These are phyloP conservation scores for Cyclotella cryptica DNA, from an alignment of 108 stramenopile species.

Conservation along the genomic window DNA sequence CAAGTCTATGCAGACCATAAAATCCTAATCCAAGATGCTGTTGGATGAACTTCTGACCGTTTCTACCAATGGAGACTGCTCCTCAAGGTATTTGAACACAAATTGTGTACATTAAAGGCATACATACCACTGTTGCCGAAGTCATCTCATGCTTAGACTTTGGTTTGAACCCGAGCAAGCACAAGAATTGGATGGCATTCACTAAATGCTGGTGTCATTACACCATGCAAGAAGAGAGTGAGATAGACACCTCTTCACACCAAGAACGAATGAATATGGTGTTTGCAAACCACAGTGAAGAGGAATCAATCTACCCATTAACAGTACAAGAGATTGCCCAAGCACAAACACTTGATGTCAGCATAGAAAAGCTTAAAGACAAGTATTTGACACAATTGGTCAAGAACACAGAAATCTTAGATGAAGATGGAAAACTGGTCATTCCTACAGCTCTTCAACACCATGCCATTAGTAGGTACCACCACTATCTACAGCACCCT, in stretches of 20 bases:
- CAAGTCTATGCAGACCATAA: conserved; percentile 17
- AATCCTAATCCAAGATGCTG: conserved; percentile 2
- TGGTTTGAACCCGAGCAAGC: not conserved
- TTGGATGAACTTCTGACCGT: conserved; percentile 12
- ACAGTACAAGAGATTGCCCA: too few species aligned
- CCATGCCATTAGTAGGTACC: conserved; percentile 17
- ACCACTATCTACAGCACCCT: conserved; percentile 28
- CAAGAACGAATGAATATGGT: not conserved
- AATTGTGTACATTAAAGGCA: conserved; percentile 9
- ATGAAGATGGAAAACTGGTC: not conserved
- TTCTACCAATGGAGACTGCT: conserved; percentile 3
- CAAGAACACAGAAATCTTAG: not conserved
- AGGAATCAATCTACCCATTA: conserved; percentile 4
- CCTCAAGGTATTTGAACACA: conserved; percentile 21
- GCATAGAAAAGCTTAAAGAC: not conserved
- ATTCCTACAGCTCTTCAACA: conserved; percentile 3
- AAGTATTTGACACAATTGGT: not conserved
- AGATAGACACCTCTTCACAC: not conserved
- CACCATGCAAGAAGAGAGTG: too few species aligned
- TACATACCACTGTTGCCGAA: conserved; percentile 18
- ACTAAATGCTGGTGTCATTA: too few species aligned
- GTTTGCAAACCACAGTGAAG: not conserved
- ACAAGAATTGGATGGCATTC: not conserved
- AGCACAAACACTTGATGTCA: not conserved
- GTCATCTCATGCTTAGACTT: conserved; percentile 1